Evolutionary conservation across 2,329 filamentous ascomycete species (phyloP).

Genomic region (Zymoseptoria tritici): DNA sequence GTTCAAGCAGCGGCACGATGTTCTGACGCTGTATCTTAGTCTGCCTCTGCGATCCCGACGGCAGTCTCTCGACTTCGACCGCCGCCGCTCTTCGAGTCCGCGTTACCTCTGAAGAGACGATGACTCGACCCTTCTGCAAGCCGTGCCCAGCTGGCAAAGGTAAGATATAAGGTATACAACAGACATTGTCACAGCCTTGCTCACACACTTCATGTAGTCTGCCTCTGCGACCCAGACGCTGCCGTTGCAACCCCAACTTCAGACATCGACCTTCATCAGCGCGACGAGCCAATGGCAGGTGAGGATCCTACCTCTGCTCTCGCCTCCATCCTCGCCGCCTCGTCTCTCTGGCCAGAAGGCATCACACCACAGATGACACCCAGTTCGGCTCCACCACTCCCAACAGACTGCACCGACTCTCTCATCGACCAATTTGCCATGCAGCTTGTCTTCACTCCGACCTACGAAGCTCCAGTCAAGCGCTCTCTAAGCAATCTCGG

Average conservation of each 20-base stretch:
- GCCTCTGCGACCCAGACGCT: background rate
- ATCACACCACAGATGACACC: constrained; percentile 1
- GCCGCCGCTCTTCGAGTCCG: background rate
- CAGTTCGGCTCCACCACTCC: background rate
- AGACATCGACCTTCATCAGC: background rate
- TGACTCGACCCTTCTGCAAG: background rate
- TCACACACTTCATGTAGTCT: background rate
- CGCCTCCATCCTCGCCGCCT: background rate
- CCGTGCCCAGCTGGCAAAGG: background rate
- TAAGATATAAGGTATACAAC: background rate
- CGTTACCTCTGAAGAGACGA: background rate
- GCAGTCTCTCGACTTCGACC: background rate
- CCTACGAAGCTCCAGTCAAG: background rate
- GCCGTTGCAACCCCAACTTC: no score
- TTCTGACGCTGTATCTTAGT: background rate
- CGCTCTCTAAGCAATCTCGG: background rate
- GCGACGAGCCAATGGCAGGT: background rate
- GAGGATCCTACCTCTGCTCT: background rate
- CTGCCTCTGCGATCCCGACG: constrained; percentile 1
- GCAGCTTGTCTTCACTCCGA: background rate
- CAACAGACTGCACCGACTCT: background rate
- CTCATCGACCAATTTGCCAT: background rate
- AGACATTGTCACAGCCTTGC: background rate
- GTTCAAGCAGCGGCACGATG: background rate
- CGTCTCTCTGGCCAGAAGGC: background rate